phyloP scores from a whole-genome alignment of 2,329 filamentous ascomycete genomes.

The Colletotrichum sp. region DNA sequence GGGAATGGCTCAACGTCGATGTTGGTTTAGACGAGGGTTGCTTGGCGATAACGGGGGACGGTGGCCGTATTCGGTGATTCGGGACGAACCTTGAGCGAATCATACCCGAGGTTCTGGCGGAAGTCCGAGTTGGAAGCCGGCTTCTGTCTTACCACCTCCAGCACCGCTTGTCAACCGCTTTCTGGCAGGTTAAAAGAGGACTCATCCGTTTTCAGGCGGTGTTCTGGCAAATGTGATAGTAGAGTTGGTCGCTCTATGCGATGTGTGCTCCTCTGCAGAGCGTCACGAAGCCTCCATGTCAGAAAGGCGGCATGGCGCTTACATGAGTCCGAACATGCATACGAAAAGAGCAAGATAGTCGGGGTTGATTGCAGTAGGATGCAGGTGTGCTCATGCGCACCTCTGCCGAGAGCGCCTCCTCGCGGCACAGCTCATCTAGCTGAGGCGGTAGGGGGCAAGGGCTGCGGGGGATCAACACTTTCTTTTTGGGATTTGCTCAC shows the following conservation, averaged over 20 bases:
- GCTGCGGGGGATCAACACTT: background rate
- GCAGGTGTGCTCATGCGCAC: background rate
- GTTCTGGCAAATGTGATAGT: background rate
- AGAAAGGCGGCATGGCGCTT: background rate
- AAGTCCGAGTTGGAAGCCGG: background rate
- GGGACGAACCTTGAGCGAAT: slow-evolving; percentile 8
- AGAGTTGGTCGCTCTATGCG: too few species aligned
- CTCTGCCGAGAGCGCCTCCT: background rate
- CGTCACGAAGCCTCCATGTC: background rate
- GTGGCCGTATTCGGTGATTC: background rate
- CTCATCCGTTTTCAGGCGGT: rapidly evolving
- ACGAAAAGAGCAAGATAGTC: background rate
- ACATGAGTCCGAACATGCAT: background rate
- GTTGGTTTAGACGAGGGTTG: background rate
- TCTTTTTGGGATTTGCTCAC: background rate
- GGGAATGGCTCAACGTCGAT: background rate
- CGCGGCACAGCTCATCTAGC: background rate
- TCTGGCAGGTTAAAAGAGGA: background rate
- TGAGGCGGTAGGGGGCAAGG: background rate
- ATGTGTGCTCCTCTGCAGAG: too few species aligned
- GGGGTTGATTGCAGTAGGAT: background rate
- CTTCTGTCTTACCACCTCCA: background rate
- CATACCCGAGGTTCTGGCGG: background rate
- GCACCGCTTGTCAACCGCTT: background rate
- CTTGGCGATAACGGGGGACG: background rate